phyloP scores from a whole-genome alignment of 352 stramenopile genomes.

The Peronospora belbahrii region DNA sequence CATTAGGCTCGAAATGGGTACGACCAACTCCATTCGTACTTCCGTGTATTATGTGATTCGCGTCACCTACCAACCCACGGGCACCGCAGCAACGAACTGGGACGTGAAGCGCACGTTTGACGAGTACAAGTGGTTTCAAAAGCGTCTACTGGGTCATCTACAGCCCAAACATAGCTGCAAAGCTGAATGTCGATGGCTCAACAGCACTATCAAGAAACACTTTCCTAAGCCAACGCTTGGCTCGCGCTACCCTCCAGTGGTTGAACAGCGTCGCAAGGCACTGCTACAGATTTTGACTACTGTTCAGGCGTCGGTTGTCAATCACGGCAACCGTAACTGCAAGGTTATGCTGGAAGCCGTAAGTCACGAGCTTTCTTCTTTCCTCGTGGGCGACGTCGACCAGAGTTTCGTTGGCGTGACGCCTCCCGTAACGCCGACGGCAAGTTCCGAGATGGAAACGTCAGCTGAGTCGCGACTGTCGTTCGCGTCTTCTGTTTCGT shows the following conservation, averaged over 20 bases:
- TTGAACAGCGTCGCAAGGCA: slow-evolving; percentile 26
- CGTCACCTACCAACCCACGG: slow-evolving; percentile 15
- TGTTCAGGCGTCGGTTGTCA: slow-evolving; percentile 27
- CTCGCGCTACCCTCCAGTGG: slow-evolving; percentile 16
- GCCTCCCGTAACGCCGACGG: slow-evolving; percentile 21
- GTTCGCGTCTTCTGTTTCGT: slow-evolving; percentile 23
- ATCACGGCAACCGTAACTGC: slow-evolving; percentile 32
- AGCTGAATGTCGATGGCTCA: slow-evolving; percentile 55
- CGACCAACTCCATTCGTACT: slow-evolving; percentile 15
- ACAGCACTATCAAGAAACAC: slow-evolving; percentile 48
- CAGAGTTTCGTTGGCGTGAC: slow-evolving; percentile 6
- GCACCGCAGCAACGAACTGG: slow-evolving; percentile 21
- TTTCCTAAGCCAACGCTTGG: slow-evolving; percentile 43
- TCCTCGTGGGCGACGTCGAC: slow-evolving; percentile 20
- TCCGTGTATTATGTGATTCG: slow-evolving; percentile 27
- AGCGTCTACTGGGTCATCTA: slow-evolving; percentile 37
- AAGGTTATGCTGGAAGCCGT: slow-evolving; percentile 28
- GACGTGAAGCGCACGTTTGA: slow-evolving; percentile 31
- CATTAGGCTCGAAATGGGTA: slow-evolving; percentile 28
- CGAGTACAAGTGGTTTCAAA: slow-evolving; percentile 42
- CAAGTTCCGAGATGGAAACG: slow-evolving; percentile 19
- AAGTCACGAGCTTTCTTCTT: slow-evolving; percentile 24
- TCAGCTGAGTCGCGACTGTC: slow-evolving; percentile 14
- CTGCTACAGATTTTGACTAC: slow-evolving; percentile 25
- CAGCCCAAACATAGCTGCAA: slow-evolving; percentile 51